Evolutionary conservation across 2,329 filamentous ascomycete genomes (phyloP).

Genomic region (Cladophialophora chaetospira): DNA sequence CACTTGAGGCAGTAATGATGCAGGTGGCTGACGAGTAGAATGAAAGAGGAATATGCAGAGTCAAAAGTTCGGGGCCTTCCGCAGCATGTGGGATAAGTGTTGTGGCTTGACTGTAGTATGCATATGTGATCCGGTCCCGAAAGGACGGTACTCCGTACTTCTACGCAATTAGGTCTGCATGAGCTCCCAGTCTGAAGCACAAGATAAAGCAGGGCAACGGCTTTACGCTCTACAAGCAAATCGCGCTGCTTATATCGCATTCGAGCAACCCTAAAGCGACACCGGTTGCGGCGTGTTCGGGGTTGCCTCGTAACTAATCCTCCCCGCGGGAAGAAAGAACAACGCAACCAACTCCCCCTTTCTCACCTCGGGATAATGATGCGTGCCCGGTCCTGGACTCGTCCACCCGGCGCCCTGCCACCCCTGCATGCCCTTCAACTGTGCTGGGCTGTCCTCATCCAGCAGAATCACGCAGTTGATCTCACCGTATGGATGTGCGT

Average conservation of each 20-base stretch:
- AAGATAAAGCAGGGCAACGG: no score
- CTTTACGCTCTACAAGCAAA: no score
- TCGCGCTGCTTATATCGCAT: neutral
- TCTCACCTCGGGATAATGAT: conserved; percentile 59
- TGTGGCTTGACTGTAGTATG: no score
- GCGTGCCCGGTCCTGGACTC: conserved; percentile 56
- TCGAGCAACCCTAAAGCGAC: neutral
- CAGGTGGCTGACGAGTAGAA: no score
- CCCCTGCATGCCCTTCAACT: conserved; percentile 58
- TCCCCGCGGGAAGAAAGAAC: conserved; percentile 59
- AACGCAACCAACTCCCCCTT: conserved; percentile 54
- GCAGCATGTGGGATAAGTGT: no score
- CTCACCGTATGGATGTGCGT: conserved; percentile 57
- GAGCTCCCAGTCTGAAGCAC: no score
- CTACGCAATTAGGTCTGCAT: no score
- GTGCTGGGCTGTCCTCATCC: conserved; percentile 44
- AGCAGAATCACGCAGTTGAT: conserved; percentile 59
- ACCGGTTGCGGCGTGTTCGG: conserved; percentile 28
- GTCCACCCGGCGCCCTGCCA: conserved; percentile 62
- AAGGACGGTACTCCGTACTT: no score
- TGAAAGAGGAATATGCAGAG: no score
- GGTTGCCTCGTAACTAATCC: conserved; percentile 43
- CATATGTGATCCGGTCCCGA: no score
- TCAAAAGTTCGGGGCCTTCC: no score
- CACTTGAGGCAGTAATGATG: neutral